phyloP scores from a whole-genome alignment of 2,329 filamentous ascomycete genomes.

The Colletotrichum scovillei region DNA sequence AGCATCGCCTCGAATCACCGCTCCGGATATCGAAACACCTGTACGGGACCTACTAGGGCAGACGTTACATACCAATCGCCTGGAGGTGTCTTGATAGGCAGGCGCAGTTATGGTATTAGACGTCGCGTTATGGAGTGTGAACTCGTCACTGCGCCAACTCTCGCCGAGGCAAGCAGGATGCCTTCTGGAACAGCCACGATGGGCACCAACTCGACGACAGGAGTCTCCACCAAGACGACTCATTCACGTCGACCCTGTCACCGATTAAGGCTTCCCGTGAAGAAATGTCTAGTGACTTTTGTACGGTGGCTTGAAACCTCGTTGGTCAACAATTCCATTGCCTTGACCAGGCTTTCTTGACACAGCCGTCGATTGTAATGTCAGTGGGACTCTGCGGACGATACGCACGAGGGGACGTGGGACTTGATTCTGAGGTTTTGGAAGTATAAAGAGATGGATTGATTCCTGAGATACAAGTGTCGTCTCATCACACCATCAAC shows the following conservation, averaged over 20 bases:
- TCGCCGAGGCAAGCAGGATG: background rate
- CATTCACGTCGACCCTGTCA: slow-evolving; percentile 6
- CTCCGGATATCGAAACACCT: slow-evolving; percentile 8
- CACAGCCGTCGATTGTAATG: background rate
- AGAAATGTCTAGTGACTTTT: background rate
- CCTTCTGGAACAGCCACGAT: slow-evolving; percentile 6
- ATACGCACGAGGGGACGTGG: background rate
- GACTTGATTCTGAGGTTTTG: background rate
- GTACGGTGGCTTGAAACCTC: slow-evolving; percentile 3
- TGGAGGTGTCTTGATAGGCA: background rate
- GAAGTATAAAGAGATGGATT: background rate
- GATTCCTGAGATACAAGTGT: background rate
- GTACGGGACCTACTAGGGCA: background rate
- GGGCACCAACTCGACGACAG: background rate
- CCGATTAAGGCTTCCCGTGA: slow-evolving; percentile 16
- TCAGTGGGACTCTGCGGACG: background rate
- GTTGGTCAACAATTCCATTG: background rate
- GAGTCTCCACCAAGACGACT: slow-evolving; percentile 1
- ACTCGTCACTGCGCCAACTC: background rate
- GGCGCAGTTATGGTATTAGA: slow-evolving; percentile 1
- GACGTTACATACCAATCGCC: background rate
- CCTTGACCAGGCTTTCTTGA: background rate
- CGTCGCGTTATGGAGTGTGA: slow-evolving; percentile 12
- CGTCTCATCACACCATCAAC: background rate
- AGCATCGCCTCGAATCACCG: background rate